Conservation (phyloP, 371 early-diverging fungal species). For the Zopfochytrium polystomum region DNA sequence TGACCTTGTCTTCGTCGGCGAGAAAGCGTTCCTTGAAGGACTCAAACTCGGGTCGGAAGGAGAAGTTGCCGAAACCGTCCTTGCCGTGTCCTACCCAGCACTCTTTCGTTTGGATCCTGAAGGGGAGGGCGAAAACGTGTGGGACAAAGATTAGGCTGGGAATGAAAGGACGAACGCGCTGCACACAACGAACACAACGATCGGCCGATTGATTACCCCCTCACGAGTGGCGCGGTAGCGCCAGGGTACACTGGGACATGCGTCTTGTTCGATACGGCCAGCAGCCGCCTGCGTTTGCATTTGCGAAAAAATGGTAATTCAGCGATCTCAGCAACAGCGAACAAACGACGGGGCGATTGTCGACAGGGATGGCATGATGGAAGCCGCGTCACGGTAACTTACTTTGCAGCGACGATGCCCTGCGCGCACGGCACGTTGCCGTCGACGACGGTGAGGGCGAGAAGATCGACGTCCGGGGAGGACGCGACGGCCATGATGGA, state of each 20-base stretch:
- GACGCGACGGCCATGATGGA: too few relatives aligned
- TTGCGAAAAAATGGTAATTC: too few relatives aligned
- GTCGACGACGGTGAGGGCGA: constrained; percentile 17
- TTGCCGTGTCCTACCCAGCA: constrained; percentile 33
- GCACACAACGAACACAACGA: neutral
- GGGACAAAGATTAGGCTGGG: neutral
- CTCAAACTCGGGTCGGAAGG: constrained; percentile 2
- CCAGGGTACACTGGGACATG: constrained; percentile 19
- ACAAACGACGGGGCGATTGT: neutral
- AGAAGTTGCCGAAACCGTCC: constrained; percentile 36
- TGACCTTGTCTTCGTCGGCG: neutral
- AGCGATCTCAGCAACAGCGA: too few relatives aligned
- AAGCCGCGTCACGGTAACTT: neutral
- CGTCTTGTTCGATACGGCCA: neutral
- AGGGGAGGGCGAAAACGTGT: neutral
- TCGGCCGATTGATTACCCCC: constrained; percentile 2
- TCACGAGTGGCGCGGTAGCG: constrained; percentile 17
- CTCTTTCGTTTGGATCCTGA: neutral
- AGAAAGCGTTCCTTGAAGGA: neutral
- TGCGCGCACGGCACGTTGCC: too few relatives aligned
- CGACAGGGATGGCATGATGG: neutral
- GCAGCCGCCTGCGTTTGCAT: neutral
- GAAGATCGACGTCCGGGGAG: too few relatives aligned
- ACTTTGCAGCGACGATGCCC: too few relatives aligned
- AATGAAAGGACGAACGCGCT: neutral